Percentiles rank a stretch among this genome's conserved stretches.
Evolutionary conservation across 208 protist species (phyloP).

Genomic region (Trypanosomatidae sp.): DNA sequence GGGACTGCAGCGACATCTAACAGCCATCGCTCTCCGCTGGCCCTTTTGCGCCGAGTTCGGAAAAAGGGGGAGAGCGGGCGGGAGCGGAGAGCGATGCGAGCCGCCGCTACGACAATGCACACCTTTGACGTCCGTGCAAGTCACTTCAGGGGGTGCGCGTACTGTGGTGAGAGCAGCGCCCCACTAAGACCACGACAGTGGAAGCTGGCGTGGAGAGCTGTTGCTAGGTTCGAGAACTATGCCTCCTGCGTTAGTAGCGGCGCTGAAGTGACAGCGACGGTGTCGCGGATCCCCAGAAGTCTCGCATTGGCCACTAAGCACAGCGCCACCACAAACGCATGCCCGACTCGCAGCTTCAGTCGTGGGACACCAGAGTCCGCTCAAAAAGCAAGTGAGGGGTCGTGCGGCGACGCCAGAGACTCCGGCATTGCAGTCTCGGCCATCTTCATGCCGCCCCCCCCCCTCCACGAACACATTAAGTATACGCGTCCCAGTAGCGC

Average conservation of each 20-base stretch:
- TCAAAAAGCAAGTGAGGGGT: neutral
- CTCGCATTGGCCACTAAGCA: conserved; percentile 27
- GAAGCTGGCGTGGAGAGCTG: conserved; percentile 13
- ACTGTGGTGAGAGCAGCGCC: conserved; percentile 11
- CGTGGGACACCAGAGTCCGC: conserved; percentile 12
- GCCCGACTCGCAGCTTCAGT: conserved; percentile 4
- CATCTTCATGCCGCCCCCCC: conserved; percentile 4
- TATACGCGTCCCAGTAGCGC: neutral
- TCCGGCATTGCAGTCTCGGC: conserved; percentile 7
- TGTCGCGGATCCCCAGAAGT: conserved; percentile 25
- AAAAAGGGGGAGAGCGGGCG: neutral
- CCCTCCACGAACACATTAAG: neutral
- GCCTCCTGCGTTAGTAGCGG: conserved; percentile 29
- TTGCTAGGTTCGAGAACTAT: conserved; percentile 9
- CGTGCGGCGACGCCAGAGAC: neutral
- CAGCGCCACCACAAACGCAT: conserved; percentile 16
- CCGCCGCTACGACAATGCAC: conserved; percentile 1
- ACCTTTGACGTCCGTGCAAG: conserved; percentile 12
- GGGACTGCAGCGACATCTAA: neutral
- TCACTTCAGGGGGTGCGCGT: conserved; percentile 20
- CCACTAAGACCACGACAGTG: conserved; percentile 17
- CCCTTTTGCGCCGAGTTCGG: neutral
- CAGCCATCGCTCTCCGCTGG: neutral
- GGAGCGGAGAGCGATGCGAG: conserved; percentile 10
- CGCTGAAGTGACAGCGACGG: neutral